Conservation (phyloP, 2,329 filamentous ascomycete genomes). For the Tolypocladium tundrense region DNA sequence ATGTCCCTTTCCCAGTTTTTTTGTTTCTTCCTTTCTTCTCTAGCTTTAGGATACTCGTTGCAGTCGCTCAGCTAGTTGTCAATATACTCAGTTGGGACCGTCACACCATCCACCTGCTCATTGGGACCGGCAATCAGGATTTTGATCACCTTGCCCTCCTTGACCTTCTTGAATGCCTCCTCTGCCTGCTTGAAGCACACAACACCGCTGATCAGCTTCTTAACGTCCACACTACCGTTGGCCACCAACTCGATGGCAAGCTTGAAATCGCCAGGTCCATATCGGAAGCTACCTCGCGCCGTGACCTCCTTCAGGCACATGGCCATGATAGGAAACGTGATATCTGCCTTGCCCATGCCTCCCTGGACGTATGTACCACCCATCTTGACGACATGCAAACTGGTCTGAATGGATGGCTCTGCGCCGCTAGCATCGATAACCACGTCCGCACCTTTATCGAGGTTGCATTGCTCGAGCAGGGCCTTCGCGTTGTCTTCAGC, state of each 20-base stretch:
- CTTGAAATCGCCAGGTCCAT: conserved; percentile 78
- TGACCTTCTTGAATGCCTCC: conserved; percentile 77
- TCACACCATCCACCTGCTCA: neutral
- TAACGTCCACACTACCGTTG: conserved; percentile 64
- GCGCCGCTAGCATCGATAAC: conserved; percentile 75
- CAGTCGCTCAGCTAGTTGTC: no score
- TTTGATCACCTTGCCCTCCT: conserved; percentile 69
- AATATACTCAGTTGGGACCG: no score
- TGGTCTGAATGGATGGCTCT: conserved; percentile 66
- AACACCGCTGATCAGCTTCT: conserved; percentile 66
- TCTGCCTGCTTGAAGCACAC: conserved; percentile 77
- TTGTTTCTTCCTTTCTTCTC: no score
- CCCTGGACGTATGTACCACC: conserved; percentile 76
- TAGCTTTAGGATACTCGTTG: no score
- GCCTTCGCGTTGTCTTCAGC: conserved; percentile 66
- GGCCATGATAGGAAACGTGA: conserved; percentile 85
- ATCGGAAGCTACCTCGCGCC: conserved; percentile 79
- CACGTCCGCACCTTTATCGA: conserved; percentile 61
- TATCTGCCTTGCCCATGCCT: conserved; percentile 82
- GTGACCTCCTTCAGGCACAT: conserved; percentile 85
- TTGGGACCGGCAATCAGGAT: conserved; percentile 57
- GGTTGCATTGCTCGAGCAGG: conserved; percentile 51
- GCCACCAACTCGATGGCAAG: conserved; percentile 70
- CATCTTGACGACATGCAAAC: conserved; percentile 57
- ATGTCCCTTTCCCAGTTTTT: no score